Percentiles rank a stretch among this genome's conserved stretches.
These are phyloP conservation scores for Wickerhamiella brachini DNA, from an alignment of 805 yeast genomes.

Conservation along the genomic window DNA sequence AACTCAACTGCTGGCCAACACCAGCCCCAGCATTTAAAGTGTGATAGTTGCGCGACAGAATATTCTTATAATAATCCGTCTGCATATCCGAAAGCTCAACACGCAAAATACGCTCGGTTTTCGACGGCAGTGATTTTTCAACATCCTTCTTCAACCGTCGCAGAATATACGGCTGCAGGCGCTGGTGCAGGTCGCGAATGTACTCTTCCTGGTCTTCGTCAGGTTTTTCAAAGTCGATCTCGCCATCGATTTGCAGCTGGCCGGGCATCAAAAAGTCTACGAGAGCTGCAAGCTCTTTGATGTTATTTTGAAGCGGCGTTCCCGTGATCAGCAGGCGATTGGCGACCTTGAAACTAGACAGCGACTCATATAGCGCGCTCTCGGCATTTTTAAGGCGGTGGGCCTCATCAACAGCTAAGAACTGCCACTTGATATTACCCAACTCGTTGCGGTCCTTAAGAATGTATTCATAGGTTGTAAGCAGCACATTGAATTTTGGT, in stretches of 20 bases:
- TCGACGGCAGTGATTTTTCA: slow-evolving; percentile 90
- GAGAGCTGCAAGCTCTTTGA: slow-evolving; percentile 88
- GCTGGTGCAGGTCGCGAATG: slow-evolving; percentile 69
- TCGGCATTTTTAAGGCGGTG: slow-evolving; percentile 92
- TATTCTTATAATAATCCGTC: slow-evolving; percentile 88
- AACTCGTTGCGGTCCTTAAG: slow-evolving; percentile 74
- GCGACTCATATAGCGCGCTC: slow-evolving; percentile 79
- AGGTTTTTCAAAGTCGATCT: slow-evolving; percentile 86
- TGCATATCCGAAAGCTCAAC: slow-evolving; percentile 93
- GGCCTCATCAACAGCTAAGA: slow-evolving; percentile 95
- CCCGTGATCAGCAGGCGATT: slow-evolving; percentile 90
- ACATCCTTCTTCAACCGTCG: slow-evolving; percentile 94
- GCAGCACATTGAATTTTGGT: slow-evolving; percentile 77
- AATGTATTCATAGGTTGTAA: slow-evolving; percentile 94
- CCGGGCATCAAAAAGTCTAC: slow-evolving; percentile 97
- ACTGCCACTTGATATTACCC: slow-evolving; percentile 85
- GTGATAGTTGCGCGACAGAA: slow-evolving; percentile 78
- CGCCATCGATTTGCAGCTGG: slow-evolving; percentile 75
- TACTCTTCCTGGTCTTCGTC: slow-evolving; percentile 77
- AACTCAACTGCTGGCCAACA: slow-evolving; percentile 64
- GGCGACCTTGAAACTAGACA: slow-evolving; percentile 64
- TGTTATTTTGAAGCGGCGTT: slow-evolving; percentile 92
- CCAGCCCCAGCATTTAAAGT: slow-evolving; percentile 79
- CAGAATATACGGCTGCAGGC: slow-evolving; percentile 81
- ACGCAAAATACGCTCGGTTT: slow-evolving; percentile 86